Base-by-base conservation (phyloP, 2,329 filamentous ascomycete species). In the Mycosphaerelloides madeirae region DNA sequence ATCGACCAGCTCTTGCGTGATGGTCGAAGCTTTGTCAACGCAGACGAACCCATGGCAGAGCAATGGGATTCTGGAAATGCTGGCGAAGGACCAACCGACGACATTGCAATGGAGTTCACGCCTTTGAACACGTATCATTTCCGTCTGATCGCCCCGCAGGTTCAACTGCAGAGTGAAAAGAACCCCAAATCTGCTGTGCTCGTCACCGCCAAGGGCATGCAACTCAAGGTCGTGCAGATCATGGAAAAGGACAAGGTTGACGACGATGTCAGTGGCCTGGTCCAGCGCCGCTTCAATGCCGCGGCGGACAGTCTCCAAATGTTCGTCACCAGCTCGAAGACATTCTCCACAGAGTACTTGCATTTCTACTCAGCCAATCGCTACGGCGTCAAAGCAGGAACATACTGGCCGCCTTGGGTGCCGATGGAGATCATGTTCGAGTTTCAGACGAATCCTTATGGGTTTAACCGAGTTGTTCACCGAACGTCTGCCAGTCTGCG, bases 371-470 rank as follows among this genome's bases (percentile, higher is more conserved):
- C 91, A 16, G 91, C 89, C 41, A 95, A 91, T 66, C 84, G 83
- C 48, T 98, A 98, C 61, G 94, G 94, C 29, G 84, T 89, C 22
- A 81, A 87, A 31, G 77, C 79, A 29, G 88, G 88, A 8, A 87
- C 89, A 3, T 83, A 87, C 13, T 99, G 94, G 93, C 93, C 93
- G 9, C 93, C 93, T 1, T 99, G 93, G 93, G 87, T 97, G 36
- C 93, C 93, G 0, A 84, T 98, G 71, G 93, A 99, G 68, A 87
- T 95, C 57, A 96, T 98, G 84, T 96, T 95, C 60, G 90, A 97
- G 66, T 98, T 96, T 66, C 75, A 91, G 53, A 78, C 85, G 5
- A 90, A 95, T 65, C 91, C 93, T 0, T 95, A 95, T 60, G 93
- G 94, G n/a, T 98, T 98, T 74, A 91, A 91, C 64, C 83, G 93